Evolutionary conservation across 1,284 basidiomycete genomes (phyloP).

Genomic region (Leccinum subrobustum): DNA sequence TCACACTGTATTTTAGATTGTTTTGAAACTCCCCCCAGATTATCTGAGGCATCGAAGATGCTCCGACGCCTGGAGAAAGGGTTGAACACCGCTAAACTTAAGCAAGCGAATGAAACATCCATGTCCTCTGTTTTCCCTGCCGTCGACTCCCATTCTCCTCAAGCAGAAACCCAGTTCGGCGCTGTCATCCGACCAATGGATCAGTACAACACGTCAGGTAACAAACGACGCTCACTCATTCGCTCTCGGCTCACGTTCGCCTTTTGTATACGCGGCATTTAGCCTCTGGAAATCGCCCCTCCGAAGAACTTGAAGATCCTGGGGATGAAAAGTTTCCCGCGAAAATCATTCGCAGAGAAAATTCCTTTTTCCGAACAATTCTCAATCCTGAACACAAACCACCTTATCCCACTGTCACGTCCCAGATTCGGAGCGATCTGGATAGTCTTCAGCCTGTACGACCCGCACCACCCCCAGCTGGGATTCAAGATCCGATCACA

Average conservation of each 20-base stretch:
- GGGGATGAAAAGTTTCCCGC: slow-evolving; percentile 66
- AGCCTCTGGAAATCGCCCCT: slow-evolving; percentile 41
- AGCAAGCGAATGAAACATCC: slow-evolving; percentile 39
- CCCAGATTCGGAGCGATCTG: slow-evolving; percentile 26
- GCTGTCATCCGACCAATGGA: slow-evolving; percentile 35
- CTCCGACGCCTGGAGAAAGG: slow-evolving; percentile 81
- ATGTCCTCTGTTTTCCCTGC: slow-evolving; percentile 33
- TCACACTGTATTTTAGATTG: slow-evolving; percentile 9
- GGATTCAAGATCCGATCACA: slow-evolving; percentile 63
- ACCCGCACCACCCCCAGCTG: slow-evolving; percentile 37
- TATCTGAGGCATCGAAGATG: slow-evolving; percentile 85
- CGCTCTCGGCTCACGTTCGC: slow-evolving; percentile 13
- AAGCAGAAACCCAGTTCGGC: slow-evolving; percentile 32
- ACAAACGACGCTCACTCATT: slow-evolving; percentile 22
- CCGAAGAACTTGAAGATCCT: slow-evolving; percentile 51
- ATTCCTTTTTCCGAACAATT: slow-evolving; percentile 78
- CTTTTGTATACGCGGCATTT: slow-evolving; percentile 31
- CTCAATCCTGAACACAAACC: slow-evolving; percentile 66
- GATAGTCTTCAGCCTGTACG: slow-evolving; percentile 35
- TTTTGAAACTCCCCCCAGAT: slow-evolving; percentile 40
- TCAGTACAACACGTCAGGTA: slow-evolving; percentile 38
- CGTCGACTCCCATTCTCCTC: slow-evolving; percentile 35
- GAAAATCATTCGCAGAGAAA: slow-evolving; percentile 65
- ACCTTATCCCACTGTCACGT: slow-evolving; percentile 30
- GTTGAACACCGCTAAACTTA: slow-evolving; percentile 71